These are phyloP conservation scores for Diversispora eburnea DNA, from an alignment of 192 early-diverging fungal species.

Conservation along the genomic window DNA sequence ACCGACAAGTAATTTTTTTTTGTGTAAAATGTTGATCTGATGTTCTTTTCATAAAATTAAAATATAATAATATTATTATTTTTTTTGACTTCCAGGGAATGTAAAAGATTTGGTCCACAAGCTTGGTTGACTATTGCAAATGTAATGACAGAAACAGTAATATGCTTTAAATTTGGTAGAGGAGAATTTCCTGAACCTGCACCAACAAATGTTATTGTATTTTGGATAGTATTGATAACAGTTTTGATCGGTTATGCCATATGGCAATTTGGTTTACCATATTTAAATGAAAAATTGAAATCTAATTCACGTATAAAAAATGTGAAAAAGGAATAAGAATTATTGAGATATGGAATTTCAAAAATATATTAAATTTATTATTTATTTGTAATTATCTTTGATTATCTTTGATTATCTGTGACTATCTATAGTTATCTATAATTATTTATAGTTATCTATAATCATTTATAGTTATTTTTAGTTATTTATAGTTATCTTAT, in stretches of 20 bases:
- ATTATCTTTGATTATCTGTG: too few species aligned
- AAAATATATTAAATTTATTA: too few species aligned
- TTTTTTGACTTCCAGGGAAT: conserved; percentile 44
- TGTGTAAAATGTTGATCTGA: neutral
- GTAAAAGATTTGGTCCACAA: conserved; percentile 89
- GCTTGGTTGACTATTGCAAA: conserved; percentile 87
- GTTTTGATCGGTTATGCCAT: conserved; percentile 67
- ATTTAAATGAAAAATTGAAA: conserved; percentile 7
- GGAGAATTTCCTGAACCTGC: conserved; percentile 83
- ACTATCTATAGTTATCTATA: too few species aligned
- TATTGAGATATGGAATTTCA: too few species aligned
- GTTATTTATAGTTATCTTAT: too few species aligned
- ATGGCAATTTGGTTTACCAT: conserved; percentile 60
- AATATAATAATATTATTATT: conserved; percentile 18
- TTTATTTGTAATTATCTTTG: too few species aligned
- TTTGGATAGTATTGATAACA: conserved; percentile 66
- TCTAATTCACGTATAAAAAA: neutral
- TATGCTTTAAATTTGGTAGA: conserved; percentile 82
- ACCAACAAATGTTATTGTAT: conserved; percentile 63
- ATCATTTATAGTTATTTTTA: too few species aligned
- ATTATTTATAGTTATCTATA: too few species aligned
- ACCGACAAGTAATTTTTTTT: conserved; percentile 42
- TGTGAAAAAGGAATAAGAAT: too few species aligned
- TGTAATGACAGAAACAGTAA: conserved; percentile 87
- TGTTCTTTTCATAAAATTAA: neutral